phyloP scores from a whole-genome alignment of 345 rosid species.

The Garcia nutans region DNA sequence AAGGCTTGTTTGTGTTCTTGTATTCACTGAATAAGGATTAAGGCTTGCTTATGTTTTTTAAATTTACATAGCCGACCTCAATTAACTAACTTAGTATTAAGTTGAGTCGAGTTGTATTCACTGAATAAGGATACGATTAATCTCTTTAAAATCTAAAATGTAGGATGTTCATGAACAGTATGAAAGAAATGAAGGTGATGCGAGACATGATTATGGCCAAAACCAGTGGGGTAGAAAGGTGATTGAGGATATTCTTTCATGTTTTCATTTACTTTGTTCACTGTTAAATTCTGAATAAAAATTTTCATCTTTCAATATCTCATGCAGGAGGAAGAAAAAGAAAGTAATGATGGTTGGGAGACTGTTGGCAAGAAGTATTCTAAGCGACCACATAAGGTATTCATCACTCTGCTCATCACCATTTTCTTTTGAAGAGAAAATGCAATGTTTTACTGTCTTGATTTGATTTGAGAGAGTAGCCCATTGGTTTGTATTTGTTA shows the following conservation, averaged over 20 bases:
- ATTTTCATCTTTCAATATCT: constrained; percentile 1
- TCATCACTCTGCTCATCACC: neutral
- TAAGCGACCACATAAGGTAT: constrained; percentile 60
- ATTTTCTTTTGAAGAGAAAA: neutral
- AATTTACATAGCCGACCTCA: no score
- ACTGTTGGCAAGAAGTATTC: constrained; percentile 63
- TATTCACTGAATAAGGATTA: neutral
- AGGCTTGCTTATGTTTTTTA: no score
- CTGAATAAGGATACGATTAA: neutral
- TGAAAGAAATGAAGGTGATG: constrained; percentile 27
- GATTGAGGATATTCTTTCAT: neutral
- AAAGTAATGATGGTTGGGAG: constrained; percentile 77
- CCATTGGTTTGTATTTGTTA: no score
- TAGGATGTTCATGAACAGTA: constrained; percentile 35
- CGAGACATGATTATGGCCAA: constrained; percentile 23
- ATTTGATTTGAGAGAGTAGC: neutral
- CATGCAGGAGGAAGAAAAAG: constrained; percentile 38
- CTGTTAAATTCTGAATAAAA: neutral
- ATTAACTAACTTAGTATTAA: no score
- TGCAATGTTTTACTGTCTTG: neutral
- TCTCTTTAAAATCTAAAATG: neutral
- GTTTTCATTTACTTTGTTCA: neutral
- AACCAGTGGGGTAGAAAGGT: constrained; percentile 41
- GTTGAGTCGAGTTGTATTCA: neutral
- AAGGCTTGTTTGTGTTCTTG: neutral